These are phyloP conservation scores for Globisporangium mamillatum DNA, from an alignment of 352 stramenopile genomes.

Conservation along the genomic window DNA sequence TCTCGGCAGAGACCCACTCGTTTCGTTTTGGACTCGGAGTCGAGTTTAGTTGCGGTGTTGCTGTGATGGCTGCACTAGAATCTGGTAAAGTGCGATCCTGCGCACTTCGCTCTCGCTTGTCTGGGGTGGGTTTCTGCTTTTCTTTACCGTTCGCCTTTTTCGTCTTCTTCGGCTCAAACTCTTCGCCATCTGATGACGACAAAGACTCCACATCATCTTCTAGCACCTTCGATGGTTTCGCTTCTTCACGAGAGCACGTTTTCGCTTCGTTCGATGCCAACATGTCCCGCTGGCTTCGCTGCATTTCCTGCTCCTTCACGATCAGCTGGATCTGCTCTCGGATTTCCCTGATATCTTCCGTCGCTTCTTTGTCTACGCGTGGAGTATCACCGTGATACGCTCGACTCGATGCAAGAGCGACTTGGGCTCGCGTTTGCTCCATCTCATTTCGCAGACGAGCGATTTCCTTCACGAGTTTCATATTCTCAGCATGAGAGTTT, in stretches of 20 bases:
- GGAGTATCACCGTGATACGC: not conserved
- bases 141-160: not conserved
- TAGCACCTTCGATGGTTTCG: not conserved
- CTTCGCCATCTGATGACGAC: slow-evolving; percentile 16
- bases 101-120: not conserved
- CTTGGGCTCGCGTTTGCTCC: slow-evolving; percentile 19
- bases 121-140: not conserved
- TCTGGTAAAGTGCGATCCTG: not conserved
- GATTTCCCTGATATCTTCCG: slow-evolving; percentile 11
- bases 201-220: slow-evolving; percentile 22
- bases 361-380: not conserved
- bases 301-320: slow-evolving; percentile 11
- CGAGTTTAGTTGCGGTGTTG: not conserved
- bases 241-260: not conserved
- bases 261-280: not conserved
- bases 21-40: slow-evolving; percentile 5
- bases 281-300: slow-evolving; percentile 3
- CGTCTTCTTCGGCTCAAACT: not conserved
- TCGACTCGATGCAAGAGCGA: not conserved
- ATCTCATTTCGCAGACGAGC: slow-evolving; percentile 32
- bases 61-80: not conserved
- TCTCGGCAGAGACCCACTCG: slow-evolving; percentile 22
- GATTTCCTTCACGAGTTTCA: slow-evolving; percentile 33
- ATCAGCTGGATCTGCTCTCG: slow-evolving; percentile 15
- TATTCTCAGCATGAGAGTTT: slow-evolving; percentile 27